These are phyloP conservation scores for Phaeosphaeria sp. DNA, from an alignment of 2,329 filamentous ascomycete species.

Conservation along the genomic window DNA sequence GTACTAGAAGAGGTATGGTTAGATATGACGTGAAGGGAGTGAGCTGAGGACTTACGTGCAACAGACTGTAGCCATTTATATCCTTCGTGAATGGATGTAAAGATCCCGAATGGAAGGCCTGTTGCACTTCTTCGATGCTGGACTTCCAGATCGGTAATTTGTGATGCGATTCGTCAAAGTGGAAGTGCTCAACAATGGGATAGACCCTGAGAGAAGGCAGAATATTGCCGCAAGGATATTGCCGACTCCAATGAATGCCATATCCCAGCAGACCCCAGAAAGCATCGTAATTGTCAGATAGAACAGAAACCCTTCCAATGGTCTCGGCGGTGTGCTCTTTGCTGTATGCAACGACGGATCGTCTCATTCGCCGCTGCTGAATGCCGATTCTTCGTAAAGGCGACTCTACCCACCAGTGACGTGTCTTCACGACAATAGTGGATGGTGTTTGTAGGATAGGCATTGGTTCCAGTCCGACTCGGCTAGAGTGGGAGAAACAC, in stretches of 20 bases:
- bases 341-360: neutral
- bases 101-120: constrained; percentile 1
- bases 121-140: constrained; percentile 11
- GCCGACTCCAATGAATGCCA: constrained; percentile 6
- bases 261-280: constrained; percentile 1
- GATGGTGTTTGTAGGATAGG: no score
- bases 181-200: constrained; percentile 8
- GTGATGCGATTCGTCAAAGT: neutral
- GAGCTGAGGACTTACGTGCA: constrained; percentile 9
- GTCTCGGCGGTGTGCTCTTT: neutral
- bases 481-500: no score
- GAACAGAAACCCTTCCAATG: neutral
- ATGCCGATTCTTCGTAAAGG: neutral
- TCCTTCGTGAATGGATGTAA: constrained; percentile 16
- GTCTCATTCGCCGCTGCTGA: neutral
- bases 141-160: no score
- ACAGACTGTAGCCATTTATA: neutral
- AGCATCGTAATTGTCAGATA: neutral
- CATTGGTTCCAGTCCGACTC: no score
- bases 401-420: neutral
- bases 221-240: constrained; percentile 9
- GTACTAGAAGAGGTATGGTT: neutral
- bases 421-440: no score
- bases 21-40: no score
- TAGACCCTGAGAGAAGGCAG: constrained; percentile 15